A percentile compares a stretch with the other conserved stretches of the same genome.
These are phyloP conservation scores for Balakata baccata DNA, from an alignment of 345 rosid species.

Conservation along the genomic window DNA sequence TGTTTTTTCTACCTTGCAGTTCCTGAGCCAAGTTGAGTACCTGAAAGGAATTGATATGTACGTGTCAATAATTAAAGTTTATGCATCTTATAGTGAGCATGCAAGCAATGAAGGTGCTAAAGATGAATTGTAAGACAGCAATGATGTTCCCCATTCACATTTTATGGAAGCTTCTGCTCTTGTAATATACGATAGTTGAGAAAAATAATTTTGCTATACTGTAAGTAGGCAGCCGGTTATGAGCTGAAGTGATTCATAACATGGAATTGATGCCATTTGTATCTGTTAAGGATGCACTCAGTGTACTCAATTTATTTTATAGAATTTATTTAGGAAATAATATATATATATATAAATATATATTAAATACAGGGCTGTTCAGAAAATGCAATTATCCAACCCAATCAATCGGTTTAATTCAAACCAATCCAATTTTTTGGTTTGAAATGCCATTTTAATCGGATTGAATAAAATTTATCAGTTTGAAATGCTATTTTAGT, in stretches of 20 bases:
- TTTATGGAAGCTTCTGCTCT: not conserved
- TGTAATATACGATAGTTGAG: slow-evolving; percentile 7
- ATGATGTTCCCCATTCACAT: not conserved
- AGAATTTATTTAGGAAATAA: not conserved
- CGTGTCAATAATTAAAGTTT: slow-evolving; percentile 64
- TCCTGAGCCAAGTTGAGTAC: slow-evolving; percentile 70
- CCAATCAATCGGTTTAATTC: too few species aligned
- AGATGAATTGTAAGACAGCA: slow-evolving; percentile 60
- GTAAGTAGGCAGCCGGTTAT: not conserved
- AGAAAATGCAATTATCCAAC: too few species aligned
- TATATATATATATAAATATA: too few species aligned
- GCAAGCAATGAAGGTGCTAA: slow-evolving; percentile 33
- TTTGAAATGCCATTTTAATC: too few species aligned
- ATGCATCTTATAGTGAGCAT: slow-evolving; percentile 43
- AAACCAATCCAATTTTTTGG: too few species aligned
- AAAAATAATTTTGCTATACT: not conserved
- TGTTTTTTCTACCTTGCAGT: slow-evolving; percentile 41
- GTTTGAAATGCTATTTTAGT: too few species aligned
- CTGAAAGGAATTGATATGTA: slow-evolving; percentile 76
- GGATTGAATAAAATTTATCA: too few species aligned
- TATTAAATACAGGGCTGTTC: too few species aligned
- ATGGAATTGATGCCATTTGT: not conserved
- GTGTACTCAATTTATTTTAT: not conserved
- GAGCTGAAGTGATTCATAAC: not conserved
- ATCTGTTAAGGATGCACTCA: not conserved